Conservation (phyloP, 116 monocot genomes). For the Zostera marina region DNA sequence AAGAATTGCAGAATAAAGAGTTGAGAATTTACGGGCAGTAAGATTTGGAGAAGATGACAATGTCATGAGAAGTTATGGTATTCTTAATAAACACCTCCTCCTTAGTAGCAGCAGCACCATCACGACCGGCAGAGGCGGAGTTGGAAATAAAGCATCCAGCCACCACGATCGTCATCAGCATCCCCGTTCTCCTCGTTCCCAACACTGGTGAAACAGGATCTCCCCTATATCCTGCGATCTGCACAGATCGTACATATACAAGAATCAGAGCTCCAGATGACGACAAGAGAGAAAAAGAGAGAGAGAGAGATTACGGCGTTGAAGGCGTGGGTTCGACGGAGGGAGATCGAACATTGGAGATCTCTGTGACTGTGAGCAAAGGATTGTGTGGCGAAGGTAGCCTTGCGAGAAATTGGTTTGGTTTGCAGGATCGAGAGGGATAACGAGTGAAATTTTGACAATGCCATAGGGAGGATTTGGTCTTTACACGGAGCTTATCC, state of each 20-base stretch:
- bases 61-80: conserved; percentile 43
- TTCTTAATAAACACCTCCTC: conserved; percentile 54
- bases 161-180: conserved; percentile 15
- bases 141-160: conserved; percentile 9
- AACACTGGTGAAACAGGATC: not conserved
- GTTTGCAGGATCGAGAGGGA: not conserved
- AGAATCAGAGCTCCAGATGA: not conserved
- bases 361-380: not conserved
- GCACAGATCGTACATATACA: not conserved
- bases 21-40: conserved; percentile 50
- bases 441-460: not conserved
- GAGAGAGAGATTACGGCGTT: not conserved
- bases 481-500: not conserved
- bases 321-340: not conserved
- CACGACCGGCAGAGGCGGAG: conserved; percentile 1
- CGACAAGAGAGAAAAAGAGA: too few species aligned
- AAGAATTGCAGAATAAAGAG: not conserved
- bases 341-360: not conserved
- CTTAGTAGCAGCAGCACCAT: conserved; percentile 5
- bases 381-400: not conserved
- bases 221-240: not conserved
- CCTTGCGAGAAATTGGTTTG: not conserved
- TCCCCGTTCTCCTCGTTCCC: not conserved
- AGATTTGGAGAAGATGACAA: conserved; percentile 90
- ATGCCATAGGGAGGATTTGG: not conserved